A percentile compares a stretch with the other conserved stretches of the same genome.
phyloP scores from a whole-genome alignment of 306 rosid species.

The Erythrophleum fordii region DNA sequence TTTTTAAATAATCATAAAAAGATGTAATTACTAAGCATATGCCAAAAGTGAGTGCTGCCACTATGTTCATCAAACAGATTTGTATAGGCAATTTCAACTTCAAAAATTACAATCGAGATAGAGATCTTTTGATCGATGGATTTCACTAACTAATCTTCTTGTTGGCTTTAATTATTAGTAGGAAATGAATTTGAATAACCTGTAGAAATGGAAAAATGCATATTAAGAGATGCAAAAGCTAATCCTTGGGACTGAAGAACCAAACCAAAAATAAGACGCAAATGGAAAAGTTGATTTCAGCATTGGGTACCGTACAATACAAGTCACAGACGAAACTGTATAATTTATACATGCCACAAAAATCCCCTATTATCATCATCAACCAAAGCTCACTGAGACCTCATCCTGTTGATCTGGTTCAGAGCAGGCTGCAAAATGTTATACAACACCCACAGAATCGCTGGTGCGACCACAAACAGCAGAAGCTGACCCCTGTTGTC shows the following conservation, averaged over 20 bases:
- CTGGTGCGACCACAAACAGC: slow-evolving; percentile 81
- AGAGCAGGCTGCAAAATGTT: slow-evolving; percentile 92
- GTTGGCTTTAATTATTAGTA: background rate
- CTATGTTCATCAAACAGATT: background rate
- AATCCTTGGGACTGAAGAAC: background rate
- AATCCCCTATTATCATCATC: background rate
- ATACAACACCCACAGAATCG: slow-evolving; percentile 81
- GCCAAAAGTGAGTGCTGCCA: no score
- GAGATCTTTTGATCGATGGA: background rate
- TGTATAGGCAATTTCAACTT: background rate
- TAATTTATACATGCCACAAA: slow-evolving; percentile 37
- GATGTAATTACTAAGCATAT: no score
- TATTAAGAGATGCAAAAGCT: background rate
- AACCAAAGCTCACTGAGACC: slow-evolving; percentile 52
- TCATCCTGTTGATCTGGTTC: slow-evolving; percentile 90
- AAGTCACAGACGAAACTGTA: slow-evolving; percentile 42
- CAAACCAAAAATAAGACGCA: background rate
- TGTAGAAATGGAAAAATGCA: background rate
- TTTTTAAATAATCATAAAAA: no score
- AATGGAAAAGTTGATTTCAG: slow-evolving; percentile 19
- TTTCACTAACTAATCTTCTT: background rate
- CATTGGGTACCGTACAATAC: slow-evolving; percentile 20
- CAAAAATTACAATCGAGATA: background rate
- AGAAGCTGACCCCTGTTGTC: slow-evolving; percentile 83
- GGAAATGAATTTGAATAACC: background rate